These are phyloP conservation scores for Asclepias syriaca DNA, from an alignment of 257 asterid genomes.

Conservation along the genomic window DNA sequence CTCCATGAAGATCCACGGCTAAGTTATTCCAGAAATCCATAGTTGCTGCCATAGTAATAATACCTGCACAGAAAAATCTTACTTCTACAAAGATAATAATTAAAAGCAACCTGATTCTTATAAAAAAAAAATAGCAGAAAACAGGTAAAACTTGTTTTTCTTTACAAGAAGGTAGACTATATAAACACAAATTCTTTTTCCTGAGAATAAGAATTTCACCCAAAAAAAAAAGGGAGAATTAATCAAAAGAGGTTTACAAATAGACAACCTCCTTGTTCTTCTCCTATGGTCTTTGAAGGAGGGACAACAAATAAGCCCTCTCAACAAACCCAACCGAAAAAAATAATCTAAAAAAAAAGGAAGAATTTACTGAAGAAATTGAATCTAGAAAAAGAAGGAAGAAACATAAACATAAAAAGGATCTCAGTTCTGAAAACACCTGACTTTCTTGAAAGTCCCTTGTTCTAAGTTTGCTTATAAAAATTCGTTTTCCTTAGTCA, in stretches of 20 bases:
- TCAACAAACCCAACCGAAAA: not conserved
- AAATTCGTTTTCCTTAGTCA: not conserved
- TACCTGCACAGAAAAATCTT: not conserved
- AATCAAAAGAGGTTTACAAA: conserved; percentile 49
- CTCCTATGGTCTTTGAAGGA: conserved; percentile 25
- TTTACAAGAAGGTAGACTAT: conserved; percentile 3
- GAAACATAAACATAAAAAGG: conserved; percentile 11
- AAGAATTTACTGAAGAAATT: not conserved
- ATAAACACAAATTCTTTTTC: not conserved
- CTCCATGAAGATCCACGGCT: conserved; percentile 26
- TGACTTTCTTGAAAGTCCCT: conserved; percentile 39
- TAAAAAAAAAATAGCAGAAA: conserved; percentile 58
- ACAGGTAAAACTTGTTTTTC: conserved; percentile 25
- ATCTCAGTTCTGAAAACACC: conserved; percentile 84
- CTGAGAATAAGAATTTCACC: not conserved
- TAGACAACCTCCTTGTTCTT: conserved; percentile 44
- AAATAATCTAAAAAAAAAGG: not conserved
- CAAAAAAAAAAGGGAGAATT: not conserved
- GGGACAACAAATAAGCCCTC: conserved; percentile 75
- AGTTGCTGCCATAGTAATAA: conserved; percentile 53
- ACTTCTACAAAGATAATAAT: not conserved
- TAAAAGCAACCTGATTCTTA: conserved; percentile 49
- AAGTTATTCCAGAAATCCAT: conserved; percentile 68
- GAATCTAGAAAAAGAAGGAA: not conserved
- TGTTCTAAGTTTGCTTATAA: conserved; percentile 43